phyloP scores from a whole-genome alignment of 768 basidiomycete species.

The Mycena vulgaris region DNA sequence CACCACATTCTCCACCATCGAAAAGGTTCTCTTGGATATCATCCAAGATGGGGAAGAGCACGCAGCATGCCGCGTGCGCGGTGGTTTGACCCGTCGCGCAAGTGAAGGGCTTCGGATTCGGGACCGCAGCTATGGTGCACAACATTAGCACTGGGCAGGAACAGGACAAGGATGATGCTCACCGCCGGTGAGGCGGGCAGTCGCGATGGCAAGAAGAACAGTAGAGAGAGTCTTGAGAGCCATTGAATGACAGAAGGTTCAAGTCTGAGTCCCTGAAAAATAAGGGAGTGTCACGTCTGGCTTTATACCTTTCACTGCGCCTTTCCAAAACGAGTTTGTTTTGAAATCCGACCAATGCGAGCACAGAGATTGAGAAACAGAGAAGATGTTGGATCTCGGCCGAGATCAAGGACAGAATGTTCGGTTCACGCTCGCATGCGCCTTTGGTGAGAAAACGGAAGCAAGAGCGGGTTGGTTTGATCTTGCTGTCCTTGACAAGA shows the following conservation, averaged over 20 bases:
- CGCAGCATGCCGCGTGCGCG: slow-evolving; percentile 37
- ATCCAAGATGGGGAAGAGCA: slow-evolving; percentile 27
- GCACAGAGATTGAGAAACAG: too few species aligned
- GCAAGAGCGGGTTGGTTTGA: too few species aligned
- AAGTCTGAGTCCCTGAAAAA: background rate
- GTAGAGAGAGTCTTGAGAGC: slow-evolving; percentile 21
- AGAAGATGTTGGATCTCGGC: background rate
- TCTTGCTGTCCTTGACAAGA: too few species aligned
- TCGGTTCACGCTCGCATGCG: too few species aligned
- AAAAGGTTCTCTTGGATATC: slow-evolving; percentile 35
- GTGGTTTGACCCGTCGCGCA: slow-evolving; percentile 39
- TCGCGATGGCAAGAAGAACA: slow-evolving; percentile 18
- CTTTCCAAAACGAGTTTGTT: too few species aligned
- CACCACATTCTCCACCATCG: slow-evolving; percentile 29
- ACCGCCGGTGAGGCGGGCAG: slow-evolving; percentile 17
- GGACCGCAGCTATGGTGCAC: slow-evolving; percentile 2
- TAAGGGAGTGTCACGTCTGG: too few species aligned
- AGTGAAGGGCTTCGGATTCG: slow-evolving; percentile 34
- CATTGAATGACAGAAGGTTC: slow-evolving; percentile 16
- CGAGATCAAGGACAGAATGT: too few species aligned
- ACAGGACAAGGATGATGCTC: background rate
- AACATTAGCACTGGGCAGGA: background rate
- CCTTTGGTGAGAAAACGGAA: too few species aligned
- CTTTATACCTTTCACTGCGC: too few species aligned
- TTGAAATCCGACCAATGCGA: too few species aligned